phyloP scores from a whole-genome alignment of 2,329 filamentous ascomycete species.

The Cephalotrichum gorgonifer region DNA sequence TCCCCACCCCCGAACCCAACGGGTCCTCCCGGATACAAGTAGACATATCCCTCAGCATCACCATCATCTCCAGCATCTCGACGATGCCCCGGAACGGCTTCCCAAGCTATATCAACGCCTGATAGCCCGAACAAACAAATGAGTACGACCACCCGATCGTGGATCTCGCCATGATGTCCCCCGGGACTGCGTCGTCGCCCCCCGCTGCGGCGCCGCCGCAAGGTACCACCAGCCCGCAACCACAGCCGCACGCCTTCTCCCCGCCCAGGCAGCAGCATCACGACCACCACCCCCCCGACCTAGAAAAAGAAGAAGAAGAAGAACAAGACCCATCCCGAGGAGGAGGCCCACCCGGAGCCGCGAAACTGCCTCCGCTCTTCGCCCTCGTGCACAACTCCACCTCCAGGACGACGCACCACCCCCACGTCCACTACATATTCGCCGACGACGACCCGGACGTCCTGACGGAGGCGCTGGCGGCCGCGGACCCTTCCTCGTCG shows the following conservation, averaged over 20 bases:
- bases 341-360: neutral
- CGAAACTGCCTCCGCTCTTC: conserved; percentile 54
- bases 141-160: neutral
- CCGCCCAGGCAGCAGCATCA: conserved; percentile 1
- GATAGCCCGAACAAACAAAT: neutral
- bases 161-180: conserved; percentile 4
- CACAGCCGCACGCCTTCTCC: neutral
- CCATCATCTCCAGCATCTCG: neutral
- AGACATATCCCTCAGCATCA: neutral
- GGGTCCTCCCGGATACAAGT: neutral
- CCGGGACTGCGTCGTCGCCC: neutral
- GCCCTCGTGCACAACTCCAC: conserved; percentile 68
- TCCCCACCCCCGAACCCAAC: neutral
- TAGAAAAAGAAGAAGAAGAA: neutral
- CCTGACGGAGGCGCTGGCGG: conserved; percentile 53
- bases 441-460: conserved; percentile 78
- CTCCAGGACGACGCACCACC: conserved; percentile 69
- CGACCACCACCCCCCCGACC: neutral
- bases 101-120: neutral
- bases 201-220: neutral
- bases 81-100: neutral
- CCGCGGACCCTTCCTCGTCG: conserved; percentile 14
- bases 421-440: conserved; percentile 85
- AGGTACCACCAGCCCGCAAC: neutral
- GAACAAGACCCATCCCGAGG: neutral